phyloP scores from a whole-genome alignment of 305 asterid genomes.

The Solanum hybrid region DNA sequence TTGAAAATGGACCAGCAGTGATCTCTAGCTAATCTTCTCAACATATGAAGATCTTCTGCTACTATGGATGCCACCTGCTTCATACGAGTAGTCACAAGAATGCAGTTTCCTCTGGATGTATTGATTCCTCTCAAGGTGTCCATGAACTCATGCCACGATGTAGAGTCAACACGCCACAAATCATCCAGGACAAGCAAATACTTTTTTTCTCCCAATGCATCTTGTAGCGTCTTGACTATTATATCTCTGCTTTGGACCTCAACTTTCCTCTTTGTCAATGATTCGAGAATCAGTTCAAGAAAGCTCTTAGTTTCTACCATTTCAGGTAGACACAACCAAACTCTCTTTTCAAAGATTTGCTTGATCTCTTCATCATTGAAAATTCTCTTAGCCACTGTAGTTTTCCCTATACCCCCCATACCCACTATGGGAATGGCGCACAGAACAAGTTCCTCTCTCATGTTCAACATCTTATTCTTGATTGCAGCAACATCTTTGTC shows the following conservation, averaged over 20 bases:
- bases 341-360: background rate
- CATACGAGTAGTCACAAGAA: background rate
- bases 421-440: background rate
- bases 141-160: background rate
- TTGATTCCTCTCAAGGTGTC: background rate
- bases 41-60: background rate
- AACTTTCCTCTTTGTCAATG: background rate
- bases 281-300: background rate
- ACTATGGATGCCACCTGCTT: background rate
- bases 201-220: background rate
- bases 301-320: background rate
- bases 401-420: constrained; percentile 7
- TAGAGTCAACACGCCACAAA: background rate
- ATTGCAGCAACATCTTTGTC: background rate
- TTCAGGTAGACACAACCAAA: constrained; percentile 11
- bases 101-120: background rate
- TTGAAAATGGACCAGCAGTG: constrained; percentile 1
- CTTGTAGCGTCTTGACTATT: background rate
- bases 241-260: background rate
- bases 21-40: background rate
- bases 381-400: background rate
- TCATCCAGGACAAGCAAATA: constrained; percentile 10
- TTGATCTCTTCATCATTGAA: background rate
- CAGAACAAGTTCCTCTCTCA: background rate
- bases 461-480: background rate